These are phyloP conservation scores for Backusella luteola DNA, from an alignment of 192 early-diverging fungal genomes.

Conservation along the genomic window DNA sequence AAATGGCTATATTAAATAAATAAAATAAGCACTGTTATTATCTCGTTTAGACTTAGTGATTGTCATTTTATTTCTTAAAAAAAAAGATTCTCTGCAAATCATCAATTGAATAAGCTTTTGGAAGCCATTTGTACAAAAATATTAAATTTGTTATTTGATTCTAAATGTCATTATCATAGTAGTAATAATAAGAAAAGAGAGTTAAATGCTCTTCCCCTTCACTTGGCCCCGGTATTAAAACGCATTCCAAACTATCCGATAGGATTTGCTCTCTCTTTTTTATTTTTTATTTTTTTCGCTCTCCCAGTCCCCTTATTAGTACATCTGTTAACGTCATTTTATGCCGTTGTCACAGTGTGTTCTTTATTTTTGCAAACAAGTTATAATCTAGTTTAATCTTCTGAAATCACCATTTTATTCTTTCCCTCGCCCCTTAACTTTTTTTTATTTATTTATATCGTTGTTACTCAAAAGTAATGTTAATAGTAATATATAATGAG, in stretches of 20 bases:
- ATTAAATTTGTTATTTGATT: not conserved
- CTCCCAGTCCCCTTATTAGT: too few relatives aligned
- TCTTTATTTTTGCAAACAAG: slow-evolving; percentile 2
- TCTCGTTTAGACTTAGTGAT: not conserved
- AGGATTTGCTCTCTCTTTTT: too few relatives aligned
- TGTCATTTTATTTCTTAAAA: not conserved
- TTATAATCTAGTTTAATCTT: not conserved
- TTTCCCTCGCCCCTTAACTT: not conserved
- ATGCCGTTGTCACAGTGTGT: not conserved
- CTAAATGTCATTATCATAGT: not conserved
- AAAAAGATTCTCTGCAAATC: not conserved
- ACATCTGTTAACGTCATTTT: too few relatives aligned
- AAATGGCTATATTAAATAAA: not conserved
- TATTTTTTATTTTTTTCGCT: not conserved
- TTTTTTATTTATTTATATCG: not conserved
- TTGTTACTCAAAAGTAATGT: not conserved
- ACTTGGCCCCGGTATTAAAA: too few relatives aligned
- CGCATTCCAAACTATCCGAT: too few relatives aligned
- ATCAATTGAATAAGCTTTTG: not conserved
- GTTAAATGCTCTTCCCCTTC: not conserved
- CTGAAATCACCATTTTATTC: not conserved
- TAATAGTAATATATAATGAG: not conserved
- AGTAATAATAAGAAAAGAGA: not conserved
- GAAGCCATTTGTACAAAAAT: not conserved
- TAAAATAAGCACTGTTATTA: not conserved